These are phyloP conservation scores for Suillus fuscotomentosus DNA, from an alignment of 768 basidiomycete genomes.

Conservation along the genomic window DNA sequence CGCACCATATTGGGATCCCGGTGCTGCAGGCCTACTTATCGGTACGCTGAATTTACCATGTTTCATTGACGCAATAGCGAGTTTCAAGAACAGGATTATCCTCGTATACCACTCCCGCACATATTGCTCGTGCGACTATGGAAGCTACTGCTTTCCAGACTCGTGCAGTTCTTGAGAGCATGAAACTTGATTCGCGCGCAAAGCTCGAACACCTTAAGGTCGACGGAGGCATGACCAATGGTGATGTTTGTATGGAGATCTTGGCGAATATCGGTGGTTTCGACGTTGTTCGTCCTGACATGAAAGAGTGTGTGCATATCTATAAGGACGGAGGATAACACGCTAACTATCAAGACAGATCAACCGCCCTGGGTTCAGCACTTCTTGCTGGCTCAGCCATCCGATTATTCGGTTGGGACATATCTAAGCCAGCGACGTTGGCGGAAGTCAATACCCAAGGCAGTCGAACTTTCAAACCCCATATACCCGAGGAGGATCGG, in stretches of 20 bases:
- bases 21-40: slow-evolving; percentile 83
- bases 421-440: slow-evolving; percentile 79
- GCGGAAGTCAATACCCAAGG: slow-evolving; percentile 85
- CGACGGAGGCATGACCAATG: slow-evolving; percentile 98
- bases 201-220: slow-evolving; percentile 88
- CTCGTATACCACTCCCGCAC: slow-evolving; percentile 86
- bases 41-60: slow-evolving; percentile 39
- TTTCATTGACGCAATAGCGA: background rate
- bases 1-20: slow-evolving; percentile 97
- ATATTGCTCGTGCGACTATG: slow-evolving; percentile 92
- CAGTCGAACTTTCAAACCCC: slow-evolving; percentile 65
- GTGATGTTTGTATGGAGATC: slow-evolving; percentile 83
- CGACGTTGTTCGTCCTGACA: slow-evolving; percentile 87
- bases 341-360: slow-evolving; percentile 44
- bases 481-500: slow-evolving; percentile 49
- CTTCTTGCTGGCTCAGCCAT: slow-evolving; percentile 90
- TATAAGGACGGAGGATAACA: background rate
- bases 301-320: slow-evolving; percentile 78
- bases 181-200: slow-evolving; percentile 84
- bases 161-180: slow-evolving; percentile 91
- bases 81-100: slow-evolving; percentile 53
- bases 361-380: slow-evolving; percentile 94
- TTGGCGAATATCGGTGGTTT: slow-evolving; percentile 92
- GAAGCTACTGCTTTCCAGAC: slow-evolving; percentile 98
- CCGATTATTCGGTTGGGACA: slow-evolving; percentile 88